phyloP scores from a whole-genome alignment of 352 stramenopile genomes.

The Globisporangium takayamanum region DNA sequence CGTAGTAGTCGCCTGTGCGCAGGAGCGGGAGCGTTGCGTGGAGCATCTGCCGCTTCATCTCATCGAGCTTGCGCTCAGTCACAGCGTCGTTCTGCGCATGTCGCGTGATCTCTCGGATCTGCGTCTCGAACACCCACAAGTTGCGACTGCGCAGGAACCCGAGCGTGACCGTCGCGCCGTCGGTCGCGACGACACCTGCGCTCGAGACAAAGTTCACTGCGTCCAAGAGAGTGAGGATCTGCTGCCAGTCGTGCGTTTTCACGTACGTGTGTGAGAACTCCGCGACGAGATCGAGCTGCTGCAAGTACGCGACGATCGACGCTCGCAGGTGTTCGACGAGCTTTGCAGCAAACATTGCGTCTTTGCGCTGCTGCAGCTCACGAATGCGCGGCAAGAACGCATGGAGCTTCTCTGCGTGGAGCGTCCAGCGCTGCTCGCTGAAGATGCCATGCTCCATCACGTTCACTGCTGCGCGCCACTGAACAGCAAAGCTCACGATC shows the following conservation, averaged over 20 bases:
- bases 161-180: conserved; percentile 45
- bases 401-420: conserved; percentile 29
- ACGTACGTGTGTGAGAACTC: conserved; percentile 48
- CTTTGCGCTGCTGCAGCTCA: conserved; percentile 21
- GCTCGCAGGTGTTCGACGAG: conserved; percentile 31
- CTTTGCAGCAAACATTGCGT: conserved; percentile 23
- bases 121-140: conserved; percentile 45
- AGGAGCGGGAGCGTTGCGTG: conserved; percentile 31
- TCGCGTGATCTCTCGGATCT: conserved; percentile 51
- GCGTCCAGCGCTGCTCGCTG: conserved; percentile 48
- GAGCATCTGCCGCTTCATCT: conserved; percentile 49
- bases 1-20: conserved; percentile 36
- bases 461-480: conserved; percentile 37
- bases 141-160: conserved; percentile 41
- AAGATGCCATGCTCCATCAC: conserved; percentile 69
- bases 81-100: conserved; percentile 47
- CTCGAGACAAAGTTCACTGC: conserved; percentile 46
- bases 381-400: conserved; percentile 30
- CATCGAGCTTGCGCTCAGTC: conserved; percentile 46
- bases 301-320: conserved; percentile 33
- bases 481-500: conserved; percentile 35
- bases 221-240: conserved; percentile 41
- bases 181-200: conserved; percentile 37
- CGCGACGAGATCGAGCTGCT: conserved; percentile 36
- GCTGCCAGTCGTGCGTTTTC: conserved; percentile 55